A percentile compares a stretch with the other conserved stretches of the same genome.
Conservation (phyloP, 208 protist species). For the Borovskyia barvae region DNA sequence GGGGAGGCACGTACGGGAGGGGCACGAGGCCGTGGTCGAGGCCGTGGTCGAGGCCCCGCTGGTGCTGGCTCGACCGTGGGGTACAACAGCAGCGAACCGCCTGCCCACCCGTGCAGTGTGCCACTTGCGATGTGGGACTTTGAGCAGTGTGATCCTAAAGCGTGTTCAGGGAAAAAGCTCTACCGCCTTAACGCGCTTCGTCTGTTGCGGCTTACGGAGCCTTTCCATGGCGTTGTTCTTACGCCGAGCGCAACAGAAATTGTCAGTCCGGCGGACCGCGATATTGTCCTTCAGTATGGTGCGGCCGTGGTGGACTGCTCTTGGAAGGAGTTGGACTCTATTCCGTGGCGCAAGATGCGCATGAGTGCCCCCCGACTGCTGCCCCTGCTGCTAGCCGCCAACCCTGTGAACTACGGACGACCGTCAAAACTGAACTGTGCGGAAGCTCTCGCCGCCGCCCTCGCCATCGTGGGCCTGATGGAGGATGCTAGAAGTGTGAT, state of each 20-base stretch:
- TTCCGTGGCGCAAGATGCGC: constrained; percentile 94
- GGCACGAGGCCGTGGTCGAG: constrained; percentile 22
- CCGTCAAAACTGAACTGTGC: constrained; percentile 97
- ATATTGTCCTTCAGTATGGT: constrained; percentile 85
- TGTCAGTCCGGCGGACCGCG: constrained; percentile 94
- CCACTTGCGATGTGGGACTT: constrained; percentile 98
- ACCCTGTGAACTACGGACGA: constrained; percentile 99
- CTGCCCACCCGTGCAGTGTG: constrained; percentile 67
- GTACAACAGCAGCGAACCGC: constrained; percentile 37
- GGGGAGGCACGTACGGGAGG: constrained; percentile 14
- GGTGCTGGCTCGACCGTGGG: constrained; percentile 19
- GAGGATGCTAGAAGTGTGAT: constrained; percentile 92
- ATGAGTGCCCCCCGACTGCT: constrained; percentile 90
- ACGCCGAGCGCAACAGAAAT: constrained; percentile 91
- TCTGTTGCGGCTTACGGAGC: constrained; percentile 80
- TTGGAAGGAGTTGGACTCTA: constrained; percentile 95
- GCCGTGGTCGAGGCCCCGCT: constrained; percentile 23
- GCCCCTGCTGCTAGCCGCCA: constrained; percentile 98
- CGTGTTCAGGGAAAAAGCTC: constrained; percentile 97
- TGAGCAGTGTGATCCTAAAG: constrained; percentile 97
- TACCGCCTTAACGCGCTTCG: constrained; percentile 89
- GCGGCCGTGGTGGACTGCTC: constrained; percentile 99
- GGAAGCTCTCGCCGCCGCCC: constrained; percentile 95
- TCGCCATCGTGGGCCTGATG: constrained; percentile 93
- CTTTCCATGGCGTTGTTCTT: constrained; percentile 95